phyloP scores from a whole-genome alignment of 257 asterid species.

The Solanum tarapatanum region DNA sequence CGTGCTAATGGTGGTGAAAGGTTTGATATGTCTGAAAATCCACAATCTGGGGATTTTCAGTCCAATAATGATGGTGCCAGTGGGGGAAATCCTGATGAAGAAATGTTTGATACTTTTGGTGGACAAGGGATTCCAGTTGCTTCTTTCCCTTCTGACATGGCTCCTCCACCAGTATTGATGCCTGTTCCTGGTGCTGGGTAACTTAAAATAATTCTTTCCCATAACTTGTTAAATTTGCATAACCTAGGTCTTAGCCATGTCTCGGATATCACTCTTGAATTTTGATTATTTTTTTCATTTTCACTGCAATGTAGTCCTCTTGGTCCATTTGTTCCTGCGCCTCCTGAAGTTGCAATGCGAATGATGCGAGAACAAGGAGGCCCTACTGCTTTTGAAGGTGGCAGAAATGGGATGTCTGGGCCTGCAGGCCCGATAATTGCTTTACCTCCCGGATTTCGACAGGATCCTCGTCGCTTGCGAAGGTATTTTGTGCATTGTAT shows the following conservation, averaged over 20 bases:
- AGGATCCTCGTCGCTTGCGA: conserved; percentile 93
- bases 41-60: conserved; percentile 51
- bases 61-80: conserved; percentile 37
- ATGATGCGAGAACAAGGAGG: conserved; percentile 96
- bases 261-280: not conserved
- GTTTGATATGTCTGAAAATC: conserved; percentile 63
- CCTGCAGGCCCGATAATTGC: conserved; percentile 74
- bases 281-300: not conserved
- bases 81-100: conserved; percentile 65
- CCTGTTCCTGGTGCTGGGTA: conserved; percentile 99
- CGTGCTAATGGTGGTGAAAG: conserved; percentile 56
- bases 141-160: conserved; percentile 70
- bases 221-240: not conserved
- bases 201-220: not conserved
- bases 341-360: conserved; percentile 98
- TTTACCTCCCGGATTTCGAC: conserved; percentile 63
- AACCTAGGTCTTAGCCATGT: not conserved
- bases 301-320: conserved; percentile 54
- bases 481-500: conserved; percentile 35
- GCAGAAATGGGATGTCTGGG: conserved; percentile 67
- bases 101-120: conserved; percentile 69
- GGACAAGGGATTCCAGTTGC: conserved; percentile 78
- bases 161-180: conserved; percentile 84
- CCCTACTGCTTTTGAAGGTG: conserved; percentile 79
- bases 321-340: conserved; percentile 98